Percentiles rank a stretch among this genome's conserved stretches.
phyloP scores from a whole-genome alignment of 106 monocot genomes.

The Dioscorea zingiberensis region DNA sequence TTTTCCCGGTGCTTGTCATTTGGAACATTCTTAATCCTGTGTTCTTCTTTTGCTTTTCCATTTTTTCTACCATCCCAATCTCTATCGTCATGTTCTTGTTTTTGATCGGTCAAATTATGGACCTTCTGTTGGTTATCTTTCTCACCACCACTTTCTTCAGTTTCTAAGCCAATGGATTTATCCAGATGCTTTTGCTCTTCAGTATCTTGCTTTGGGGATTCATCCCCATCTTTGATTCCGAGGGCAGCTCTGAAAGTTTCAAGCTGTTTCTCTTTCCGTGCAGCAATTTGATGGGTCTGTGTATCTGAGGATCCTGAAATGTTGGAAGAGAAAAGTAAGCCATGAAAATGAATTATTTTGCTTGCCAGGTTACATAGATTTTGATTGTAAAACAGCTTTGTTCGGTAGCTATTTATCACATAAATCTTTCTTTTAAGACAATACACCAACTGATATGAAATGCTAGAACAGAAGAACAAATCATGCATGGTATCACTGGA shows the following conservation, averaged over 20 bases:
- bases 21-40: background rate
- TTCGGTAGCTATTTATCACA: too few species aligned
- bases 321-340: background rate
- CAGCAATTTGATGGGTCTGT: constrained; percentile 85
- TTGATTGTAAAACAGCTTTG: too few species aligned
- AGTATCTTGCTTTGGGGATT: constrained; percentile 8
- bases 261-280: constrained; percentile 81
- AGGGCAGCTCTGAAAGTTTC: constrained; percentile 74
- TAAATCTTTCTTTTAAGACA: too few species aligned
- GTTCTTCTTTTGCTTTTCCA: constrained; percentile 4
- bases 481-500: too few species aligned
- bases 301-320: constrained; percentile 57
- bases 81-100: constrained; percentile 7
- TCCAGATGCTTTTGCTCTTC: constrained; percentile 20
- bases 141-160: constrained; percentile 36
- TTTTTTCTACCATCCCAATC: constrained; percentile 7
- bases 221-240: constrained; percentile 30
- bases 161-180: constrained; percentile 19
- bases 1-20: constrained; percentile 16
- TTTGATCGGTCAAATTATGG: constrained; percentile 9
- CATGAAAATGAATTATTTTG: too few species aligned
- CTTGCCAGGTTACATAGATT: too few species aligned
- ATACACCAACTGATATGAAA: too few species aligned
- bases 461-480: too few species aligned
- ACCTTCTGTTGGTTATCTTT: constrained; percentile 16